Percentiles rank a stretch among this genome's conserved stretches.
phyloP scores from a whole-genome alignment of 2,329 filamentous ascomycete species.

The Iodosphaeria phyllophila region DNA sequence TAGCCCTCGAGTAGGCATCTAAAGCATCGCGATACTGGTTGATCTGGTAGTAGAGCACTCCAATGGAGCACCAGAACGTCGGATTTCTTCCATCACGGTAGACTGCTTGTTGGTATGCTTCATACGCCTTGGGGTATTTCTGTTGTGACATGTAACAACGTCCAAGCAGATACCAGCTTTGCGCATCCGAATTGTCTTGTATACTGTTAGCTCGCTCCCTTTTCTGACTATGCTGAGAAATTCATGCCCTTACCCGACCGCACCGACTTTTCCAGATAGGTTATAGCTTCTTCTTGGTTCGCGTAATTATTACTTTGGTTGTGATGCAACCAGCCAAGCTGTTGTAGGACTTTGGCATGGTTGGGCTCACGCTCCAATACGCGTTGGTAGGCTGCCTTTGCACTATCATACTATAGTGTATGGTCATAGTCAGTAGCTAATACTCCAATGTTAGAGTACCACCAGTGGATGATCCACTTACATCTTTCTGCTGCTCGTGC shows the following conservation, averaged over 20 bases:
- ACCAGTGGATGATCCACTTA: conserved; percentile 27
- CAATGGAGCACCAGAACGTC: conserved; percentile 99
- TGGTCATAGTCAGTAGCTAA: not conserved
- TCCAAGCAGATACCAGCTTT: conserved; percentile 96
- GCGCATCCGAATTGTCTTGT: conserved; percentile 86
- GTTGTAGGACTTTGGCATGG: conserved; percentile 94
- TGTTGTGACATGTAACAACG: conserved; percentile 99
- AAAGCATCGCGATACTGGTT: conserved; percentile 97
- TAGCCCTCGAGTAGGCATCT: conserved; percentile 92
- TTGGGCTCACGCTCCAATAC: conserved; percentile 89
- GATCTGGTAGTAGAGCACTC: conserved; percentile 97
- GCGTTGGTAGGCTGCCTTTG: conserved; percentile 79
- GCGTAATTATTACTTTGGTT: conserved; percentile 83
- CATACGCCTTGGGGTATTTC: conserved; percentile 96
- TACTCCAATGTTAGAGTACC: conserved; percentile 5
- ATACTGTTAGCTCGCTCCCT: no score
- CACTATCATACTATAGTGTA: conserved; percentile 61
- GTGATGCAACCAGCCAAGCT: conserved; percentile 94
- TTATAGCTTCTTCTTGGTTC: conserved; percentile 90
- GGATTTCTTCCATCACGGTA: conserved; percentile 96
- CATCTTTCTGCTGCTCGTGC: conserved; percentile 96
- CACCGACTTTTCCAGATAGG: conserved; percentile 94
- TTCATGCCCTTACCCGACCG: conserved; percentile 65
- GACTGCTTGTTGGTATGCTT: conserved; percentile 95
- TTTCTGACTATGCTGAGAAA: no score